A percentile compares a stretch with the other conserved stretches of the same genome.
phyloP scores from a whole-genome alignment of 202 grass and related monocot species.

The Dendrocalamus latiflorus region DNA sequence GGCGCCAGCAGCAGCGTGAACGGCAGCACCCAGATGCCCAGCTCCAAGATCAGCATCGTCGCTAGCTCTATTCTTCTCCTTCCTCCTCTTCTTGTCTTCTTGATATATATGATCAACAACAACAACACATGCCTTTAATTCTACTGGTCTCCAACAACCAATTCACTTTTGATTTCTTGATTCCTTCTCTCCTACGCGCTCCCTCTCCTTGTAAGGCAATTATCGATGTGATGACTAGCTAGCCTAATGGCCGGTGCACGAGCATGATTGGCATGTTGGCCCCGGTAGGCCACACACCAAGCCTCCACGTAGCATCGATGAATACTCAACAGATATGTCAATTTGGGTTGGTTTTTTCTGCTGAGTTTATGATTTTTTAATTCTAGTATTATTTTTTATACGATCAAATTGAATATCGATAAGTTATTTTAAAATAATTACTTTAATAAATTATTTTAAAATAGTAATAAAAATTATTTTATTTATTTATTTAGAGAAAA shows the following conservation, averaged over 20 bases:
- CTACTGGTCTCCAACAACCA: neutral
- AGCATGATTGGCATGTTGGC: conserved; percentile 15
- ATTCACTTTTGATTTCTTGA: too few relatives aligned
- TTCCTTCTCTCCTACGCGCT: too few relatives aligned
- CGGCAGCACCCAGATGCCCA: too few relatives aligned
- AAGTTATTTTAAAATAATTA: too few relatives aligned
- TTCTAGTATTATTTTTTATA: too few relatives aligned
- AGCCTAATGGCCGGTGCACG: neutral
- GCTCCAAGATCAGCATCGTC: conserved; percentile 78
- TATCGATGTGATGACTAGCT: neutral
- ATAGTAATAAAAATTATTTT: too few relatives aligned
- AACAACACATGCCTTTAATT: neutral
- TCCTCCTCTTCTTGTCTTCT: neutral
- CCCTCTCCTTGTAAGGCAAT: too few relatives aligned
- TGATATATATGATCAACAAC: neutral
- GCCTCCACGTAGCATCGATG: conserved; percentile 1
- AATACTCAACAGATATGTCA: neutral
- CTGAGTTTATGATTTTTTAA: too few relatives aligned
- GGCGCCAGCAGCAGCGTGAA: conserved; percentile 67
- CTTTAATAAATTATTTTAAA: too few relatives aligned
- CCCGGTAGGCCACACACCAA: neutral
- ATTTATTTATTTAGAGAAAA: too few relatives aligned
- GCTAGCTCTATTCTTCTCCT: neutral
- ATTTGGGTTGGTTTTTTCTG: too few relatives aligned
- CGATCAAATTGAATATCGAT: too few relatives aligned